phyloP scores from a whole-genome alignment of 129 eudicot genomes.

The Saussurea involucrata region DNA sequence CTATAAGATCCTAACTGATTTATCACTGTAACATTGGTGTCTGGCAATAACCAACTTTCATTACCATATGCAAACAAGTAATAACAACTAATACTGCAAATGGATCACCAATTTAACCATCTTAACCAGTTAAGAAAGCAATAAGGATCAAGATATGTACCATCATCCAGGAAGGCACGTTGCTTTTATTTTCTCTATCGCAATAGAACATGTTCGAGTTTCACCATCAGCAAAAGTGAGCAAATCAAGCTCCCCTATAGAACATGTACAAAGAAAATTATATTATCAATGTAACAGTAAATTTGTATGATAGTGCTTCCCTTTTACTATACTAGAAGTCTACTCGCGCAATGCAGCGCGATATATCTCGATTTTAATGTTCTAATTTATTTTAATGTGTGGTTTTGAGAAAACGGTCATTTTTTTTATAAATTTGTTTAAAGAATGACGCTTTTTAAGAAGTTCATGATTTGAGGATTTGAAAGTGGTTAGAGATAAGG shows the following conservation, averaged over 20 bases:
- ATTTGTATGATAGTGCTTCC: background rate
- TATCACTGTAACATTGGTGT: slow-evolving; percentile 27
- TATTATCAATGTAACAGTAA: background rate
- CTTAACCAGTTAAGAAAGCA: slow-evolving; percentile 21
- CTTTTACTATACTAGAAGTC: slow-evolving; percentile 7
- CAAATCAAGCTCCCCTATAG: background rate
- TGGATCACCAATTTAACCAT: slow-evolving; percentile 15
- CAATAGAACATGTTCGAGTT: background rate
- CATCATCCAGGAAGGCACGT: slow-evolving; percentile 7
- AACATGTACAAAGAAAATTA: background rate
- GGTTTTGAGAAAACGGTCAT: too few species aligned
- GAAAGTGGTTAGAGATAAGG: too few species aligned
- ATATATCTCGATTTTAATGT: too few species aligned
- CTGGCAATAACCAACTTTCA: slow-evolving; percentile 35
- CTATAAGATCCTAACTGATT: slow-evolving; percentile 29
- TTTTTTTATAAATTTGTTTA: too few species aligned
- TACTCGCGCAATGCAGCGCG: too few species aligned
- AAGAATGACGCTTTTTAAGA: too few species aligned
- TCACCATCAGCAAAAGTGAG: slow-evolving; percentile 1
- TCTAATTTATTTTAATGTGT: too few species aligned
- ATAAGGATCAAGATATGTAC: slow-evolving; percentile 11
- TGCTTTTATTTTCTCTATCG: background rate
- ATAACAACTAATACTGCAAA: slow-evolving; percentile 19
- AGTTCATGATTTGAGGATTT: too few species aligned
- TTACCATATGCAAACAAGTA: slow-evolving; percentile 13